Evolutionary conservation across 306 rosid genomes (phyloP), one percentile per base, ranked within the genome.

Genomic region (Mimosa bimucronata): DNA sequence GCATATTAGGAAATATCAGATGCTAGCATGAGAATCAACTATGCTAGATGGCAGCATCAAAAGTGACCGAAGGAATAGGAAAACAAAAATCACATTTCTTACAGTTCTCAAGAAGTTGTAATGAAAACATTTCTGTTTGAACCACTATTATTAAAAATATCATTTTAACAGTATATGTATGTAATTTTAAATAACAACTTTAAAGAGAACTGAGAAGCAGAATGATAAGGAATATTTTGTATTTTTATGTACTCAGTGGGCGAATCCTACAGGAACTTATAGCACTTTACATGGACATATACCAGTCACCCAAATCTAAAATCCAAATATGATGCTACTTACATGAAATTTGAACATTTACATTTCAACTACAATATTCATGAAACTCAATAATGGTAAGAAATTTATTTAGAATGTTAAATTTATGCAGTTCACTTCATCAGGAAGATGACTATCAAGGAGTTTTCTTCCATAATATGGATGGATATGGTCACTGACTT

Each of bases 1-100:
- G 88, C 55, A 80, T 57, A 83, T 75, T 46, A 40, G 62, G 71
- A 76, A 42, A 78, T 42, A 78, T 81, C 84, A 71, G 77, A 77
- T 55, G 69, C 48, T 31, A 62, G 46, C 25, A 74, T 61, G 72
- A 80, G 80, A 82, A 78, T 71, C 40, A 77, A 75, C 34, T 6
- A 73, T 66, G 18, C 40, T 23, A n/a, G 67, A n/a, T n/a, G n/a
- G 62, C 34, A 85, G 30, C 29, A 19, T 57, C 19, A 73, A 50
- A 53, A 61, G 74, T 50, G 79, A 79, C 71, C 23, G 55, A 40
- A 11, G 4, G 9, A 40, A 25, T 26, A 75, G 61, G 57, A 37
- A 77, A 72, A 41, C 40, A 77, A 50, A 75, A 79, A 76, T 61
- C 74, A 25, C 37, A 67, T 48, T 40, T 69, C 53, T 21, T 42